Evolutionary conservation across 1,284 basidiomycete genomes (phyloP).

Genomic region (Cerrena zonata): DNA sequence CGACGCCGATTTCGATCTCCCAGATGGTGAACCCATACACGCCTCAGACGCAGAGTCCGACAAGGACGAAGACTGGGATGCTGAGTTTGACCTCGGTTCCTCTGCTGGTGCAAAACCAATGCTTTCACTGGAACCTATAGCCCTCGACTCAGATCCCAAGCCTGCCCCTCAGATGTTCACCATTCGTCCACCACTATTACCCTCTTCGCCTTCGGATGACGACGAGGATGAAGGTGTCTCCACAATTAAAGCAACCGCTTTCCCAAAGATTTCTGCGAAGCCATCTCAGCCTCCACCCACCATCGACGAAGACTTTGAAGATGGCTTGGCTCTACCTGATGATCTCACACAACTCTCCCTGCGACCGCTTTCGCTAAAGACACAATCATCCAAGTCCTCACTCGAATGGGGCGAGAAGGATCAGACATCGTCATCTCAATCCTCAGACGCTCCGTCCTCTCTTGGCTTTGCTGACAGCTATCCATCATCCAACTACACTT

Average conservation of each 20-base stretch:
- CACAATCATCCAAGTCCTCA: conserved; percentile 71
- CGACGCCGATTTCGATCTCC: conserved; percentile 78
- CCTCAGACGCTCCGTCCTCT: conserved; percentile 74
- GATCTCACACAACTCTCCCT: conserved; percentile 74
- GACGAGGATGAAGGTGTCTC: conserved; percentile 74
- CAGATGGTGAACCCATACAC: conserved; percentile 63
- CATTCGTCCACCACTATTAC: conserved; percentile 55
- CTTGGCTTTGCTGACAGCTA: conserved; percentile 68
- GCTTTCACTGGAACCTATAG: conserved; percentile 29
- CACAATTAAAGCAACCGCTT: conserved; percentile 65
- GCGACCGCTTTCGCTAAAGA: conserved; percentile 62
- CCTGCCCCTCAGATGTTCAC: conserved; percentile 43
- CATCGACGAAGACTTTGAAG: conserved; percentile 31
- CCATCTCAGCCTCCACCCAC: conserved; percentile 18
- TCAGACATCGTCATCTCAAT: conserved; percentile 73
- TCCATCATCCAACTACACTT: conserved; percentile 65
- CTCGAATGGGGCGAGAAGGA: conserved; percentile 80
- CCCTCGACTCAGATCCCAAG: conserved; percentile 26
- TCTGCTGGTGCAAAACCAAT: conserved; percentile 50
- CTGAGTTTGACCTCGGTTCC: conserved; percentile 62
- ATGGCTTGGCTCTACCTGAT: conserved; percentile 67
- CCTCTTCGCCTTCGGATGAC: conserved; percentile 44
- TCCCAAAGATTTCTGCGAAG: conserved; percentile 36
- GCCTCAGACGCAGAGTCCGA: conserved; percentile 49
- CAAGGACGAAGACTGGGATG: conserved; percentile 73